A percentile compares a stretch with the other conserved stretches of the same genome.
Conservation (phyloP, 192 early-diverging fungal species). For the Coemansia sp. region DNA sequence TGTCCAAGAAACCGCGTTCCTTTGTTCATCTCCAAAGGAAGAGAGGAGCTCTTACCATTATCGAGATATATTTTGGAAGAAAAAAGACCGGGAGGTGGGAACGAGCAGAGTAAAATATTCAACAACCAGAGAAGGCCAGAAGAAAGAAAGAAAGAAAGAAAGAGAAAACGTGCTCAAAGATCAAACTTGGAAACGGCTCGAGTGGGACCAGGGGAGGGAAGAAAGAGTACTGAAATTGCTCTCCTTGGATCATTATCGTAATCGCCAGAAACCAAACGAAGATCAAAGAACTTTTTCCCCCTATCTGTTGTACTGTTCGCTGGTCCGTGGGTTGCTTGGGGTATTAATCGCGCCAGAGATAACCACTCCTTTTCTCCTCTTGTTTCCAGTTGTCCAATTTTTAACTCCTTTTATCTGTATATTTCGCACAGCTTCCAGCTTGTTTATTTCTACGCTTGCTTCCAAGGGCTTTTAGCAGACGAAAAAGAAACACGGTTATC, state of each 20-base stretch:
- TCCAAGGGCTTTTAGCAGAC: no score
- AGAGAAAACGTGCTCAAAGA: not conserved
- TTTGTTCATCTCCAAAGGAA: no score
- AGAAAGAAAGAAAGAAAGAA: not conserved
- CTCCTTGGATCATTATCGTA: slow-evolving; percentile 21
- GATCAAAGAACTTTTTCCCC: slow-evolving; percentile 4
- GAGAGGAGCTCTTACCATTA: not conserved
- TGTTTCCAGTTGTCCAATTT: not conserved
- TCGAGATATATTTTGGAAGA: slow-evolving; percentile 1
- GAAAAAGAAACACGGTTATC: not conserved
- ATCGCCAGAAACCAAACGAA: slow-evolving; percentile 28
- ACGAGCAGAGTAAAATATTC: not conserved
- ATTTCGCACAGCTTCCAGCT: not conserved
- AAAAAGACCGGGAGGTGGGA: no score
- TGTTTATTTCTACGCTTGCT: not conserved
- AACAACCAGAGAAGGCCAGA: not conserved
- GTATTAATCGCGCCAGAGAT: no score
- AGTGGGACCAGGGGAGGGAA: not conserved
- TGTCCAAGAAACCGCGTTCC: not conserved
- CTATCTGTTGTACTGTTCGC: not conserved
- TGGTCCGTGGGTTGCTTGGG: not conserved
- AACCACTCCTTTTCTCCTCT: not conserved
- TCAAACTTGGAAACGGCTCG: slow-evolving; percentile 6
- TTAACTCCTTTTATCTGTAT: not conserved
- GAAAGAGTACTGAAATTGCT: not conserved